phyloP scores from a whole-genome alignment of 306 rosid genomes.

The Citrullus colocynthis region DNA sequence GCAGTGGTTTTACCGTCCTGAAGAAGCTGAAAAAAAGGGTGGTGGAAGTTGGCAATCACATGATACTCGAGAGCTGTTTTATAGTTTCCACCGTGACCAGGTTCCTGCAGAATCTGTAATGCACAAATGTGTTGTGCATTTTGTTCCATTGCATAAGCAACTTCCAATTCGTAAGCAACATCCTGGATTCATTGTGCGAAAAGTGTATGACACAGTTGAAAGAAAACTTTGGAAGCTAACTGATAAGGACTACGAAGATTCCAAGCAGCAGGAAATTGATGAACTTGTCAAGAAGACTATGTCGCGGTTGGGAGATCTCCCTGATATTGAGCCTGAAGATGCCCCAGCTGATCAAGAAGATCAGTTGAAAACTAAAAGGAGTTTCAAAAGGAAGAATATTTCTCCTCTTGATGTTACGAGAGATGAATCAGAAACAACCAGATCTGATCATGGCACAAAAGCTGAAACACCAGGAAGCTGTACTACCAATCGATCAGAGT shows the following conservation, averaged over 20 bases:
- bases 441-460: conserved; percentile 39
- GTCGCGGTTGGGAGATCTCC: conserved; percentile 48
- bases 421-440: conserved; percentile 45
- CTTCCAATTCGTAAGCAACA: conserved; percentile 73
- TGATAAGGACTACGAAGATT: conserved; percentile 79
- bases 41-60: conserved; percentile 88
- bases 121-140: conserved; percentile 91
- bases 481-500: conserved; percentile 34
- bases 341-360: conserved; percentile 45
- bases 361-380: conserved; percentile 39
- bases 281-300: conserved; percentile 75
- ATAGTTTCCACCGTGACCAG: conserved; percentile 91
- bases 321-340: conserved; percentile 65
- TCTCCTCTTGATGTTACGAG: conserved; percentile 58
- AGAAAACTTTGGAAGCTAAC: conserved; percentile 82
- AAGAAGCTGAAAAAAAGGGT: conserved; percentile 78
- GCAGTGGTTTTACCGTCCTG: conserved; percentile 99
- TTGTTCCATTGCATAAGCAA: conserved; percentile 77
- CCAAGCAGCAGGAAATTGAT: conserved; percentile 71
- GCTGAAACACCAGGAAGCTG: conserved; percentile 71
- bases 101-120: conserved; percentile 94
- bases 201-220: conserved; percentile 86
- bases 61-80: conserved; percentile 90
- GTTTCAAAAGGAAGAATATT: conserved; percentile 47
- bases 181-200: conserved; percentile 91